A percentile compares a stretch with the other conserved stretches of the same genome.
phyloP scores from a whole-genome alignment of 345 rosid species.

The Brassica rapa region DNA sequence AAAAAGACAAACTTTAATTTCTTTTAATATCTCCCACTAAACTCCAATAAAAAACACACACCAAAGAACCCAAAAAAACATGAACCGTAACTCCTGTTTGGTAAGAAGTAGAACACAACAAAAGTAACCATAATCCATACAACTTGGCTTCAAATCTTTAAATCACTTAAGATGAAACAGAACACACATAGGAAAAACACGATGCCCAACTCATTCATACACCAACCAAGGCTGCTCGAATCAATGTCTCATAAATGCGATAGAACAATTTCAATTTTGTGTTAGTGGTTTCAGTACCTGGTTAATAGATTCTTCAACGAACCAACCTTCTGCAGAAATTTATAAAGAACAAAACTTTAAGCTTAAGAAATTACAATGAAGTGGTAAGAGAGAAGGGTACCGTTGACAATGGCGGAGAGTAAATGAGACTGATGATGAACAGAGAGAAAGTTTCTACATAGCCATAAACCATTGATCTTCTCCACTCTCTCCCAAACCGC shows the following conservation, averaged over 20 bases:
- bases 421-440: conserved; percentile 52
- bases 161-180: background rate
- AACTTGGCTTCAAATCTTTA: background rate
- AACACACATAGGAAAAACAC: background rate
- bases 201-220: conserved; percentile 5
- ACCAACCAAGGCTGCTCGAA: background rate
- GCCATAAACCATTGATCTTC: conserved; percentile 66
- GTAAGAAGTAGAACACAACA: background rate
- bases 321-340: conserved; percentile 77
- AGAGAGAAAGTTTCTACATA: conserved; percentile 69
- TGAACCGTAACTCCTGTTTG: background rate
- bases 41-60: conserved; percentile 14
- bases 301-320: background rate
- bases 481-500: conserved; percentile 54
- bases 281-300: conserved; percentile 43
- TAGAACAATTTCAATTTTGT: background rate
- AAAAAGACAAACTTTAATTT: background rate
- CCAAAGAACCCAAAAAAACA: background rate
- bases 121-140: background rate
- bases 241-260: background rate
- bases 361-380: too few relatives aligned
- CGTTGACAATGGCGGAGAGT: conserved; percentile 59
- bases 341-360: background rate
- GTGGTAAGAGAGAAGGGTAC: conserved; percentile 41
- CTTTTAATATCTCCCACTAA: background rate